Base-by-base conservation (phyloP, 106 monocot species). In the Cymbidium sinense region DNA sequence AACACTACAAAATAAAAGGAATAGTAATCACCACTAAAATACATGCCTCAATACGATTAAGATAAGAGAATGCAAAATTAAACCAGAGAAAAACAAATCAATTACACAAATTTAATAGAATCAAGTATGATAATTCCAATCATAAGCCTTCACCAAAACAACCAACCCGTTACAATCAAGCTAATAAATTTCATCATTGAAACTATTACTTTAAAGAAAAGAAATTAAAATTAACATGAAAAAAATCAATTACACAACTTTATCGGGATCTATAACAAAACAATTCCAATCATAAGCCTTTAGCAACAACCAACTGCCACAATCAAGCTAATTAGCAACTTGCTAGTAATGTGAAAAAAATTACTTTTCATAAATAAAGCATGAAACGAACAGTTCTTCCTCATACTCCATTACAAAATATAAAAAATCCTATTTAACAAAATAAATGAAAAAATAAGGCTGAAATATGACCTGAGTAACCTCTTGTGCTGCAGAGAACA, bases 401-500 rank as follows among this genome's bases (percentile, higher is more conserved):
- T 47, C 47, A 15, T 13, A 47, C 47, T 0, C 47, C 2, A 47
- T 13, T 67, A 28, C 28, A 33, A 28, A 67, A 28, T n/a, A 67
- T 12, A 31, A 23, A 6, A 58, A 23, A 23, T 67, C 13, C 28
- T 30, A 67, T 39, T 39, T 4, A 37, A 39, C 21, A 17, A 69
- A 5, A 33, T 21, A 36, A 71, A 7, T 20, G 29, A 71, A 36
- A 71, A 39, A 39, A 3, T 12, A 15, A 39, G 47, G 36, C 37
- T 37, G 20, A 75, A 84, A 87, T 7, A 50, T 64, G 43, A 99
- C 98, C 94, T 92, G 92, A 64, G 81, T 37, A 61, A 85, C 79
- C 83, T 84, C 88, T 81, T 94, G 87, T 72, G 81, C 91, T 52
- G 92, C 86, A 47, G 87, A 81, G 64, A 99, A 92, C 50, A 99